Conservation (phyloP, 768 basidiomycete species). For the Kwoniella dejecticola region DNA sequence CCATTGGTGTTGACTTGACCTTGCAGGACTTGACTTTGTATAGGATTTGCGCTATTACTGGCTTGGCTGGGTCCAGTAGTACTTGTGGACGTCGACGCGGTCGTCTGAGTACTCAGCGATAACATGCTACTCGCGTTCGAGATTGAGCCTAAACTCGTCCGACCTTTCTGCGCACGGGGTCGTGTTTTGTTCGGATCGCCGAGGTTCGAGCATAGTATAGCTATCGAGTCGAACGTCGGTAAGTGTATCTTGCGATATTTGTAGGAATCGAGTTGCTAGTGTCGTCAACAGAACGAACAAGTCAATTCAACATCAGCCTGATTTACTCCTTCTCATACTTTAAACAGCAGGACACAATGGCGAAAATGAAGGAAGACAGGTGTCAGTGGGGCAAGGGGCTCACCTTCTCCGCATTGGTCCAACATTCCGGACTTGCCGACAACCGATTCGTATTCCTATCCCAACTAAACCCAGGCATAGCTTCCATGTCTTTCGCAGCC, state of each 20-base stretch:
- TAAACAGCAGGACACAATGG: background rate
- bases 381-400: background rate
- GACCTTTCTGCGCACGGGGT: constrained; percentile 19
- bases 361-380: background rate
- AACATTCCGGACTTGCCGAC: constrained; percentile 28
- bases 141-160: constrained; percentile 23
- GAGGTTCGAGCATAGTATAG: constrained; percentile 25
- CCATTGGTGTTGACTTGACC: background rate
- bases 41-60: background rate
- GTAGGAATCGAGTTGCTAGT: constrained; percentile 30
- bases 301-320: no score
- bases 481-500: constrained; percentile 42
- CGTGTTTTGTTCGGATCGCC: constrained; percentile 17
- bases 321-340: no score
- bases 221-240: constrained; percentile 35
- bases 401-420: constrained; percentile 40
- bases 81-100: background rate
- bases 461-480: constrained; percentile 39
- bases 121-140: constrained; percentile 30
- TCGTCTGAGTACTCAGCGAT: constrained; percentile 2
- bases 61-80: background rate
- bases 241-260: constrained; percentile 40
- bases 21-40: background rate
- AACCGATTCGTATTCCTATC: constrained; percentile 25
- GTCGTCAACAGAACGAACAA: no score